phyloP scores from a whole-genome alignment of 31 red algal genomes.

The Odonthalia washingtoniensis region DNA sequence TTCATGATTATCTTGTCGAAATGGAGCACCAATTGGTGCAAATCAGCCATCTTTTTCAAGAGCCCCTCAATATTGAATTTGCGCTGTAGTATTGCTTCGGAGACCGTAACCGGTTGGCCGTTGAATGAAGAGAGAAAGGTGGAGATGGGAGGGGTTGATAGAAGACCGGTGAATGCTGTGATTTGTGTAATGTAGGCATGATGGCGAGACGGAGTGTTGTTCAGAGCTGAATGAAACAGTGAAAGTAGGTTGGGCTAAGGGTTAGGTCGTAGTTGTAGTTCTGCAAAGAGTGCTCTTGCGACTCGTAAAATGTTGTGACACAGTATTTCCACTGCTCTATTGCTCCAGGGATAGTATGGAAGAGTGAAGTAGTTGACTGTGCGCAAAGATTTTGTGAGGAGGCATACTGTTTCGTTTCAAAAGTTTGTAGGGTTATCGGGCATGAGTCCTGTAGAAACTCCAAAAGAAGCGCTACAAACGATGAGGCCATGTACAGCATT shows the following conservation, averaged over 20 bases:
- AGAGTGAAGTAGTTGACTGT: not conserved
- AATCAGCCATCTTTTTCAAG: not conserved
- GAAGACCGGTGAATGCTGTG: conserved; percentile 2
- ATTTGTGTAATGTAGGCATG: not conserved
- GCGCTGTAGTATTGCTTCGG: not conserved
- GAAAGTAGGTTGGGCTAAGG: conserved; percentile 10
- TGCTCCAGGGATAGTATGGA: not conserved
- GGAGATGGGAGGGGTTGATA: not conserved
- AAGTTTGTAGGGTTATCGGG: not conserved
- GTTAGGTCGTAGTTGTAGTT: not conserved
- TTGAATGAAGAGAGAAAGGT: not conserved
- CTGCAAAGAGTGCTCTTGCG: not conserved
- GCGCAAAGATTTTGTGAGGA: not conserved
- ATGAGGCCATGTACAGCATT: not conserved
- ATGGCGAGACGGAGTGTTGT: not conserved
- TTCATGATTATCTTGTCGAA: not conserved
- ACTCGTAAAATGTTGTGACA: not conserved
- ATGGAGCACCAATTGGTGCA: not conserved
- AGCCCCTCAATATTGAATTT: not conserved
- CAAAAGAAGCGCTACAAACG: not conserved
- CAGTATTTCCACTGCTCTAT: not conserved
- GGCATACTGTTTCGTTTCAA: not conserved
- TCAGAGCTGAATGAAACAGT: not conserved
- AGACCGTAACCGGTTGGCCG: not conserved
- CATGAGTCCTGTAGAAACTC: conserved; percentile 8